Percentiles rank a stretch among this genome's conserved stretches.
Evolutionary conservation across 164 flowering plant genomes (phyloP).

Genomic region (Vitis vinifera): DNA sequence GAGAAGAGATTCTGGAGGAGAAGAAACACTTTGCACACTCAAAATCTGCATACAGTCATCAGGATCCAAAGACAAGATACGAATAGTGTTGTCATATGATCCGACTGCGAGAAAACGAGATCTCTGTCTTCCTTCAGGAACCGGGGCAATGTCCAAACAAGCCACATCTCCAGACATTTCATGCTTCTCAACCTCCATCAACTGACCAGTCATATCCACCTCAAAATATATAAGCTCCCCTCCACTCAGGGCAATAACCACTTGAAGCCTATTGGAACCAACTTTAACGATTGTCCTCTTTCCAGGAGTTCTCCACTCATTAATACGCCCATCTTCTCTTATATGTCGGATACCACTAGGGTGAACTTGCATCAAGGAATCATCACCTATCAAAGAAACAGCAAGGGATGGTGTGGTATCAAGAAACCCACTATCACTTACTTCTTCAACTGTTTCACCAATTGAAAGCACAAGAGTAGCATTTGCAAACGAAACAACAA

Average conservation of each 20-base stretch:
- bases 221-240: conserved; percentile 99
- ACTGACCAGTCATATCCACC: conserved; percentile 90
- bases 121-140: conserved; percentile 97
- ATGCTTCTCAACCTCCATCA: conserved; percentile 96
- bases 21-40: conserved; percentile 93
- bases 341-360: conserved; percentile 99
- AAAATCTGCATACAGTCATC: conserved; percentile 96
- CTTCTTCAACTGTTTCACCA: conserved; percentile 99
- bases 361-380: conserved; percentile 98
- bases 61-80: conserved; percentile 93
- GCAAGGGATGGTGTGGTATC: conserved; percentile 97
- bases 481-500: conserved; percentile 95
- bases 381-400: conserved; percentile 94
- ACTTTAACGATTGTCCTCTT: conserved; percentile 95
- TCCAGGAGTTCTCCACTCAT: conserved; percentile 99
- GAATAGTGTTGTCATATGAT: conserved; percentile 92
- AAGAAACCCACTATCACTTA: conserved; percentile 94
- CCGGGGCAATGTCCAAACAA: conserved; percentile 98
- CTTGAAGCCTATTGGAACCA: conserved; percentile 95
- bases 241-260: conserved; percentile 93
- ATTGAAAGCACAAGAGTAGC: conserved; percentile 98
- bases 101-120: conserved; percentile 99
- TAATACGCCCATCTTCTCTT: conserved; percentile 95
- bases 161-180: conserved; percentile 99
- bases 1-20: conserved; percentile 96